Conservation (phyloP, 2,329 filamentous ascomycete species). For the Tolypocladium nubicola region DNA sequence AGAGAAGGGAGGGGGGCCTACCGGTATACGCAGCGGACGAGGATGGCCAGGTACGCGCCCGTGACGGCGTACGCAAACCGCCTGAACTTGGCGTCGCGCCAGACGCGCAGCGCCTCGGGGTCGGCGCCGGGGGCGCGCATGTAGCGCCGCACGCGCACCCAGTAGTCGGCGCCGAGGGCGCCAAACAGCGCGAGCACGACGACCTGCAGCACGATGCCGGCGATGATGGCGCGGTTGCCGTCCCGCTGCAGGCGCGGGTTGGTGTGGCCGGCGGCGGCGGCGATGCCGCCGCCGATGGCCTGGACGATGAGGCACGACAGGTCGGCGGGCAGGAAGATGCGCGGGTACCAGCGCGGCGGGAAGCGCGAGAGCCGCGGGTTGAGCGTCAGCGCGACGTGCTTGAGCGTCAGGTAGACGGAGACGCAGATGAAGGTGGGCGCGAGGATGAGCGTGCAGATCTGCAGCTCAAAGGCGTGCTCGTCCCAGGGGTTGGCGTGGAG, state of each 20-base stretch:
- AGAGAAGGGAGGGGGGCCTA: slow-evolving; percentile 7
- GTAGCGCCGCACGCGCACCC: slow-evolving; percentile 27
- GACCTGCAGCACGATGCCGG: slow-evolving; percentile 43
- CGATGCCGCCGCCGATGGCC: slow-evolving; percentile 46
- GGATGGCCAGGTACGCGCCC: slow-evolving; percentile 32
- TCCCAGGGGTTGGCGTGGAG: slow-evolving; percentile 45
- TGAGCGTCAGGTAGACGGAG: slow-evolving; percentile 53
- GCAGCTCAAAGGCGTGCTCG: slow-evolving; percentile 41
- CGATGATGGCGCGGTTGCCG: slow-evolving; percentile 43
- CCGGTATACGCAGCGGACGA: slow-evolving; percentile 46
- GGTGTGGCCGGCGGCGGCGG: slow-evolving; percentile 32
- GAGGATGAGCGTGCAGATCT: slow-evolving; percentile 49
- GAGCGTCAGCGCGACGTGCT: slow-evolving; percentile 43
- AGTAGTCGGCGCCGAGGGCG: slow-evolving; percentile 32
- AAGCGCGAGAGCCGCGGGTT: slow-evolving; percentile 40
- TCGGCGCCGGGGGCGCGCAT: slow-evolving; percentile 20
- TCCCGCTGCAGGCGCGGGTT: slow-evolving; percentile 27
- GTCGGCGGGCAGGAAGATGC: slow-evolving; percentile 49
- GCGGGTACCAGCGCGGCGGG: slow-evolving; percentile 39
- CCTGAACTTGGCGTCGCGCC: slow-evolving; percentile 31
- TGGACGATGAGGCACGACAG: slow-evolving; percentile 48
- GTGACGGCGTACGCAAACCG: slow-evolving; percentile 32
- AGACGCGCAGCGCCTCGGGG: slow-evolving; percentile 23
- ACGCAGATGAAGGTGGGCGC: slow-evolving; percentile 51
- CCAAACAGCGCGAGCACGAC: slow-evolving; percentile 38